phyloP scores from a whole-genome alignment of 495 filamentous ascomycete genomes.

The Acidiella bohemica region DNA sequence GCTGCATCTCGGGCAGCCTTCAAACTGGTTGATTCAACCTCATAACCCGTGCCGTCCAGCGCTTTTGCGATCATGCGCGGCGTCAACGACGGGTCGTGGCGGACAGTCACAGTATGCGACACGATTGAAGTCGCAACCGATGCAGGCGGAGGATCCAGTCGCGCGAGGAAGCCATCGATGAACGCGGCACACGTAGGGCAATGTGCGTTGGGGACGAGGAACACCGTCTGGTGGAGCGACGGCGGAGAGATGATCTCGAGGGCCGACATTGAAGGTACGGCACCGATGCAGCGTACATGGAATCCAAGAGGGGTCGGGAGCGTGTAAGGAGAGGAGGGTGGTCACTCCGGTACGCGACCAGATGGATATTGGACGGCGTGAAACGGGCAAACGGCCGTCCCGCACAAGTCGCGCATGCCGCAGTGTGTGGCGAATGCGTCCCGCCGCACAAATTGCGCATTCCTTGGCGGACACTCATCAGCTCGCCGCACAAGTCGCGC shows the following conservation, averaged over 20 bases:
- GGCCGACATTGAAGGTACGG: neutral
- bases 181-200: slow-evolving; percentile 45
- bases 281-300: neutral
- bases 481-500: neutral
- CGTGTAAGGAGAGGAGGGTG: neutral
- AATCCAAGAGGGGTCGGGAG: neutral
- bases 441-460: neutral
- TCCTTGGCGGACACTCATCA: neutral
- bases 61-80: slow-evolving; percentile 11
- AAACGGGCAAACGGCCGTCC: neutral
- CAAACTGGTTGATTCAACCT: slow-evolving; percentile 8
- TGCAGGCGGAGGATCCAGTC: slow-evolving; percentile 26
- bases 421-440: neutral
- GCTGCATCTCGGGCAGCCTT: neutral
- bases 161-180: slow-evolving; percentile 35
- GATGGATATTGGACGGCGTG: neutral
- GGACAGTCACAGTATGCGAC: slow-evolving; percentile 35
- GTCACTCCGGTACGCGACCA: neutral
- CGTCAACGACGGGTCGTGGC: slow-evolving; percentile 1
- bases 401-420: neutral
- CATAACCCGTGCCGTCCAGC: slow-evolving; percentile 10
- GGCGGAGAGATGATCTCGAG: neutral
- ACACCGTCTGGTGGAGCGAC: slow-evolving; percentile 14
- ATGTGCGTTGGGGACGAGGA: slow-evolving; percentile 41
- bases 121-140: slow-evolving; percentile 43